These are phyloP conservation scores for Trichoderma sp. DNA, from an alignment of 2,329 filamentous ascomycete genomes.

Conservation along the genomic window DNA sequence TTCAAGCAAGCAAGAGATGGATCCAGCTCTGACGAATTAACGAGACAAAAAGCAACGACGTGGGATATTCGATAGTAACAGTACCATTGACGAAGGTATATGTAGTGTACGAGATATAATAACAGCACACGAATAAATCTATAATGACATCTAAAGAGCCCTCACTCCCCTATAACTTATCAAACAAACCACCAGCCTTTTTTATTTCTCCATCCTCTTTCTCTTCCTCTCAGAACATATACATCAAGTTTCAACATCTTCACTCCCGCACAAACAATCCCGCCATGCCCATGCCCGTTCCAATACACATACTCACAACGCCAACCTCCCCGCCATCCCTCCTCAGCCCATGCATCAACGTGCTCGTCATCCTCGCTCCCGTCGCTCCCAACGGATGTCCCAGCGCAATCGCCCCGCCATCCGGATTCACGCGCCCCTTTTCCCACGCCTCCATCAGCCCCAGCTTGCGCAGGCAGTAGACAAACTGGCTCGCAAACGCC, in stretches of 20 bases:
- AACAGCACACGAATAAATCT: not conserved
- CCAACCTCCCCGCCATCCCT: conserved; percentile 76
- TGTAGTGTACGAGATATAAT: not conserved
- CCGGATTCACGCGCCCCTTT: conserved; percentile 78
- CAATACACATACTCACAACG: conserved; percentile 89
- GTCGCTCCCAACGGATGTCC: conserved; percentile 92
- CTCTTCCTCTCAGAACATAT: no score
- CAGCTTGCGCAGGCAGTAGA: conserved; percentile 73
- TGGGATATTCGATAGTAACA: not conserved
- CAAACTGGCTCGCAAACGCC: conserved; percentile 68
- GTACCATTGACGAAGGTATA: no score
- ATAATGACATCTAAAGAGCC: not conserved
- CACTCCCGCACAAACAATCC: conserved; percentile 68
- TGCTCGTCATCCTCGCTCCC: conserved; percentile 78
- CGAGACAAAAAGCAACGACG: not conserved
- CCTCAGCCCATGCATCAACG: conserved; percentile 67
- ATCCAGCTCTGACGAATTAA: not conserved
- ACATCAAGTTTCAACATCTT: not conserved
- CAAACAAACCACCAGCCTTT: not conserved
- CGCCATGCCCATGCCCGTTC: conserved; percentile 79
- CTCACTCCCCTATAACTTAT: not conserved
- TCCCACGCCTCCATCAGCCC: conserved; percentile 66
- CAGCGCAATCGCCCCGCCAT: conserved; percentile 91
- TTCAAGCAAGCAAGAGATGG: not conserved
- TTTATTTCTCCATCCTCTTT: not conserved